phyloP scores from a whole-genome alignment of 164 flowering plant species.

The Vitis riparia region DNA sequence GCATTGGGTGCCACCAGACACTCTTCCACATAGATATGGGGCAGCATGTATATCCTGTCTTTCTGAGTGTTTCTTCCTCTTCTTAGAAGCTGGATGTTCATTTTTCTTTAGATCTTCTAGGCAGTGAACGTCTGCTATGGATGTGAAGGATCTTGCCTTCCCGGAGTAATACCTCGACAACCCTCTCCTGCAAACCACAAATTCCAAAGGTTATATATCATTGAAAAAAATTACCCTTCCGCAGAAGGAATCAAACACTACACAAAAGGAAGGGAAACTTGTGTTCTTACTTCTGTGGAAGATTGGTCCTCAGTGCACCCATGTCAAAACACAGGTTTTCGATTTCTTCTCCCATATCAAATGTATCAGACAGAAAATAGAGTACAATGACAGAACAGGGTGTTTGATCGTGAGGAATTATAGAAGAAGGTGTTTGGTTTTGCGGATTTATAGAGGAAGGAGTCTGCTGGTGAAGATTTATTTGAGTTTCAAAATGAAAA shows the following conservation, averaged over 20 bases:
- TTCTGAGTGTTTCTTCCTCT: conserved; percentile 41
- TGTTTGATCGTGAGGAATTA: not conserved
- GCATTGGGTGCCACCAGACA: conserved; percentile 31
- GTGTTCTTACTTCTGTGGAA: conserved; percentile 49
- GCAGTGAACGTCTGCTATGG: conserved; percentile 45
- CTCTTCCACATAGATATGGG: conserved; percentile 32
- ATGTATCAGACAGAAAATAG: not conserved
- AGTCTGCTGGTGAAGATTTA: not conserved
- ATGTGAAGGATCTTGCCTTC: conserved; percentile 54
- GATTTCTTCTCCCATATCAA: conserved; percentile 31
- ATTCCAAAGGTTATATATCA: no score
- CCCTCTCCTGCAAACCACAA: conserved; percentile 48
- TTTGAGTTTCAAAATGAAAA: no score
- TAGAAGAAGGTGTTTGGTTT: not conserved
- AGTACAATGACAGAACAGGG: not conserved
- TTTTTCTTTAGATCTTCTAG: conserved; percentile 63
- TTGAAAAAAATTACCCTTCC: not conserved
- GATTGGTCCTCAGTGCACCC: conserved; percentile 34
- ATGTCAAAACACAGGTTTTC: conserved; percentile 38
- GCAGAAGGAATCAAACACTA: not conserved
- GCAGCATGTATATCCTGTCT: conserved; percentile 20
- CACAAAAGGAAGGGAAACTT: not conserved
- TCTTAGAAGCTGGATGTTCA: conserved; percentile 41
- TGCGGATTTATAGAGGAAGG: not conserved
- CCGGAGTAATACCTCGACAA: conserved; percentile 66